These are phyloP conservation scores for Neurospora sp. DNA, from an alignment of 2,329 filamentous ascomycete genomes.

Conservation along the genomic window DNA sequence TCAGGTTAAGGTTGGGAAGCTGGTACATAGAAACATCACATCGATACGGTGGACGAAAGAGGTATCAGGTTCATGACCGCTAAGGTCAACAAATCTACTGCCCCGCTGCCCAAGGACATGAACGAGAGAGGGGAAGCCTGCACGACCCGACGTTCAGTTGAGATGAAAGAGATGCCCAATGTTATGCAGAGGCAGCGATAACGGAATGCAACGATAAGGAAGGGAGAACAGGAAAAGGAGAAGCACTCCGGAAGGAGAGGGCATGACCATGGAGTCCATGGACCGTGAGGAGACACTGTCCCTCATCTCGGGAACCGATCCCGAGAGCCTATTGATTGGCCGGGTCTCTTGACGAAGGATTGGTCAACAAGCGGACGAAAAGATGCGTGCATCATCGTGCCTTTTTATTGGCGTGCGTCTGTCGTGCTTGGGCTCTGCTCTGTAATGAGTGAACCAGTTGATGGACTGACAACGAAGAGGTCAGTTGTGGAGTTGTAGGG, in stretches of 20 bases:
- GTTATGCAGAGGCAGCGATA: neutral
- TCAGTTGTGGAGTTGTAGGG: neutral
- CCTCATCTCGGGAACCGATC: neutral
- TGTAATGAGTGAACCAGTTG: neutral
- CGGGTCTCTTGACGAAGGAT: neutral
- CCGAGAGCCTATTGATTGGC: neutral
- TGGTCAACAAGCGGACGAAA: neutral
- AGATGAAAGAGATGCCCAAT: neutral
- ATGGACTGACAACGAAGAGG: neutral
- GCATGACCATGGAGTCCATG: neutral
- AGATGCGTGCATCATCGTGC: neutral
- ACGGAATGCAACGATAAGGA: neutral
- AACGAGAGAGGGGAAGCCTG: neutral
- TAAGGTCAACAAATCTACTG: neutral
- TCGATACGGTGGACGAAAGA: neutral
- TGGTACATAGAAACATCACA: neutral
- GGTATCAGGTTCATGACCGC: neutral
- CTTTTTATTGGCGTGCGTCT: neutral
- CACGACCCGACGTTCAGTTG: neutral
- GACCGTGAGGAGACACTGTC: neutral
- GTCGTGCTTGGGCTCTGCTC: neutral
- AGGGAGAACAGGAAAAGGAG: neutral
- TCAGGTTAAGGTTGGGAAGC: neutral
- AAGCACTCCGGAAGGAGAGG: neutral
- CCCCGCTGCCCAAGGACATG: neutral